A percentile compares a stretch with the other conserved stretches of the same genome.
Conservation (phyloP, 306 rosid genomes). For the cucumber (Cucumis sativus) region Cucumber_9930_V3 NC_026659.2:29822001-29822500, state of each 20-base stretch:
- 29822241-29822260: constrained; percentile 1
- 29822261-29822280: constrained; percentile 2
- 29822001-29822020: too few relatives aligned
- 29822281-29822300: constrained; percentile 4
- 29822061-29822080: too few relatives aligned
- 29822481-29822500: too few relatives aligned
- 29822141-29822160: too few relatives aligned
- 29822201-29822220: background rate
- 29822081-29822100: too few relatives aligned
- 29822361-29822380: too few relatives aligned
- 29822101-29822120: too few relatives aligned
- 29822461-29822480: too few relatives aligned
- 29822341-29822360: background rate
- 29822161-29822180: too few relatives aligned
- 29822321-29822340: background rate
- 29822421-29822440: background rate
- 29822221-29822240: background rate
- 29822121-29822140: too few relatives aligned
- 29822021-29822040: too few relatives aligned
- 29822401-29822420: background rate
- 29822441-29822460: background rate
- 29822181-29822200: background rate
- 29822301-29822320: constrained; percentile 9
- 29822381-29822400: background rate
- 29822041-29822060: too few relatives aligned